Evolutionary conservation across 1,139 yeast species (phyloP).

Genomic region (Scheffersomyces segobiensis): DNA sequence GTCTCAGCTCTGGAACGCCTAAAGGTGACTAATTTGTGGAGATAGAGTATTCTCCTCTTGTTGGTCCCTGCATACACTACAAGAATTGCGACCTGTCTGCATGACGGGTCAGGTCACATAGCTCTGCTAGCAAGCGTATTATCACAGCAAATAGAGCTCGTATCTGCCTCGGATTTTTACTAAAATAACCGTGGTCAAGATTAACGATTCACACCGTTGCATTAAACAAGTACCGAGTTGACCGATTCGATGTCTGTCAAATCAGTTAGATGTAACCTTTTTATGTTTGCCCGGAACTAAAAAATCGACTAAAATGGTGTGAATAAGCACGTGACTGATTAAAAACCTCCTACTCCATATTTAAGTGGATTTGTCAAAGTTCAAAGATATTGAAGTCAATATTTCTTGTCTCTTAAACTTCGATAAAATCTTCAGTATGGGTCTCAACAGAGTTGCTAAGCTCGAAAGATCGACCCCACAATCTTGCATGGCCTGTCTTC

Average conservation of each 20-base stretch:
- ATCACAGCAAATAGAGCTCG: neutral
- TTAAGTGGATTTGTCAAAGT: neutral
- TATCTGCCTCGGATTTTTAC: neutral
- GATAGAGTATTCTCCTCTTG: too few relatives aligned
- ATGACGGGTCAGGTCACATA: neutral
- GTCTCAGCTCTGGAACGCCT: neutral
- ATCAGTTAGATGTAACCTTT: too few relatives aligned
- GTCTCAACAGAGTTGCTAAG: neutral
- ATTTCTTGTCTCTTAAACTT: neutral
- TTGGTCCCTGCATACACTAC: neutral
- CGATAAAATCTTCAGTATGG: neutral
- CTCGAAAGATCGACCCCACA: neutral
- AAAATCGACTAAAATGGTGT: too few relatives aligned
- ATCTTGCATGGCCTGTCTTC: neutral
- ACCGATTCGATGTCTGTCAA: neutral
- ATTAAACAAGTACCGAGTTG: neutral
- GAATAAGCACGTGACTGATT: neutral
- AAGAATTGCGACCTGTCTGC: neutral
- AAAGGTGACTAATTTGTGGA: neutral
- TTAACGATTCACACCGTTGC: neutral
- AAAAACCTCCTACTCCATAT: neutral
- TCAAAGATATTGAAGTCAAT: too few relatives aligned
- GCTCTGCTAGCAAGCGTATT: neutral
- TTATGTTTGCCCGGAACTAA: too few relatives aligned
- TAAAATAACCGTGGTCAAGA: neutral